Conservation (phyloP, 257 asterid species). For the Nicotiana attenuata region DNA sequence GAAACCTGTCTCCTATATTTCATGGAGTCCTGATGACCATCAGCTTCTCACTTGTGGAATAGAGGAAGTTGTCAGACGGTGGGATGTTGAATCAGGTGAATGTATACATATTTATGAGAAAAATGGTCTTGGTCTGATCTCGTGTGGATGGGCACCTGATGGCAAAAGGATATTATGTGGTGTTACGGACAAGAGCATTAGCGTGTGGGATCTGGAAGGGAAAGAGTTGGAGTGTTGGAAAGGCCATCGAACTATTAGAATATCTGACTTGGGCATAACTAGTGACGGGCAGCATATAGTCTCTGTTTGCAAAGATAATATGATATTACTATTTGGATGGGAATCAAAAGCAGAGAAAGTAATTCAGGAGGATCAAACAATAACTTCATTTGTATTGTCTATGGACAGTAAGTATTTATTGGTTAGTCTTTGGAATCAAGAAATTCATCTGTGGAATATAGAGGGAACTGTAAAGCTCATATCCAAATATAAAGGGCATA, state of each 20-base stretch:
- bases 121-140: slow-evolving; percentile 63
- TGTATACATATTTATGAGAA: slow-evolving; percentile 68
- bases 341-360: slow-evolving; percentile 63
- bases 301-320: slow-evolving; percentile 60
- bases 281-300: slow-evolving; percentile 61
- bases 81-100: slow-evolving; percentile 76
- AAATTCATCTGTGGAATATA: slow-evolving; percentile 88
- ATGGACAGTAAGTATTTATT: slow-evolving; percentile 65
- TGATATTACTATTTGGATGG: slow-evolving; percentile 57
- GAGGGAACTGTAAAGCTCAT: slow-evolving; percentile 50
- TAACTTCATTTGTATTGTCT: slow-evolving; percentile 69
- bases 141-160: slow-evolving; percentile 85
- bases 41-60: slow-evolving; percentile 87
- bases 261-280: slow-evolving; percentile 65
- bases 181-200: slow-evolving; percentile 71
- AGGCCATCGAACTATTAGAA: slow-evolving; percentile 65
- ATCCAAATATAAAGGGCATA: slow-evolving; percentile 80
- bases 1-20: slow-evolving; percentile 64
- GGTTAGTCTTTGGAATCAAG: slow-evolving; percentile 67
- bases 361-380: slow-evolving; percentile 70
- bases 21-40: slow-evolving; percentile 78
- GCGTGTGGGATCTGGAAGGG: slow-evolving; percentile 84
- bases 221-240: slow-evolving; percentile 81
- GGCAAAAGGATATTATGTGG: slow-evolving; percentile 66
- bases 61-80: slow-evolving; percentile 73